Percentiles rank a stretch among this genome's conserved stretches.
Evolutionary conservation across 106 monocot genomes (phyloP).

Genomic region (Phalaenopsis equestris): DNA sequence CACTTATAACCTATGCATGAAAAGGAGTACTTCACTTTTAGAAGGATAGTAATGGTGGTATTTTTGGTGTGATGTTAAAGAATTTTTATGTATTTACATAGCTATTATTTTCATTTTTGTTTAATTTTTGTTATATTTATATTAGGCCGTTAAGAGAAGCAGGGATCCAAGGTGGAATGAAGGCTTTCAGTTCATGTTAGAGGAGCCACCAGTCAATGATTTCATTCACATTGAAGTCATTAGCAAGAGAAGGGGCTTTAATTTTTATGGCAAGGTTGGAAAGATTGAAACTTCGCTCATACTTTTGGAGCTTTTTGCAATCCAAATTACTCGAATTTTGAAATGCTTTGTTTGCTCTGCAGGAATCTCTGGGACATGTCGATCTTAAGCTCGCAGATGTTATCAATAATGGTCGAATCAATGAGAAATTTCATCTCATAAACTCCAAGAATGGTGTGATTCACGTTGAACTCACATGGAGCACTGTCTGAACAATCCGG

Average conservation of each 20-base stretch:
- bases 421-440: constrained; percentile 65
- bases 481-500: constrained; percentile 31
- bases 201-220: constrained; percentile 48
- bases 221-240: constrained; percentile 68
- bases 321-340: background rate
- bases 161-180: constrained; percentile 85
- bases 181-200: constrained; percentile 72
- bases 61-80: background rate
- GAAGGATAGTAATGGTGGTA: no score
- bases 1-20: no score
- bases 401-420: constrained; percentile 67
- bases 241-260: constrained; percentile 48
- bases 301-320: no score
- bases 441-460: constrained; percentile 75
- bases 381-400: constrained; percentile 69
- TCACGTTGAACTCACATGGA: constrained; percentile 71
- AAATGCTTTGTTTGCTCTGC: background rate
- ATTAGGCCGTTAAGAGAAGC: constrained; percentile 48
- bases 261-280: constrained; percentile 44
- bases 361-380: constrained; percentile 72
- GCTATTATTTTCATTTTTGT: background rate
- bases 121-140: background rate
- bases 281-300: background rate
- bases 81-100: no score
- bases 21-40: no score